Evolutionary conservation across 305 asterid genomes (phyloP).

Genomic region (Rubia tinctorum): DNA sequence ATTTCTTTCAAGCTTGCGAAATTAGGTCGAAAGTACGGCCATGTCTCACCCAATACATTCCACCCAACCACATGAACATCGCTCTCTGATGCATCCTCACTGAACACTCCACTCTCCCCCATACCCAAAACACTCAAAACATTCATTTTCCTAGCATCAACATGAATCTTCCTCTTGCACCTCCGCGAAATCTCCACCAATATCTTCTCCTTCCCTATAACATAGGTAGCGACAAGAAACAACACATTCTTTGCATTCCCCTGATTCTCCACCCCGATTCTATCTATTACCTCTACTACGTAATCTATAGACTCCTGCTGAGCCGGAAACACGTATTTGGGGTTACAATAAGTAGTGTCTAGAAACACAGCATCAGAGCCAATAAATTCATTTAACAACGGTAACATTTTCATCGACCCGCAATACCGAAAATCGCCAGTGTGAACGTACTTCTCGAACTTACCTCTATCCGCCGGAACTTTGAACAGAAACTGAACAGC

Average conservation of each 20-base stretch:
- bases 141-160: constrained; percentile 56
- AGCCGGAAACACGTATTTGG: constrained; percentile 74
- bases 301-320: constrained; percentile 88
- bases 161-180: constrained; percentile 72
- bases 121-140: constrained; percentile 57
- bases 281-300: constrained; percentile 59
- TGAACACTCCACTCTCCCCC: constrained; percentile 64
- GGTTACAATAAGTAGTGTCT: constrained; percentile 89
- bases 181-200: constrained; percentile 72
- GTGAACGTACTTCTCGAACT: constrained; percentile 71
- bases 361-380: constrained; percentile 82
- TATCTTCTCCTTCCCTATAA: constrained; percentile 85
- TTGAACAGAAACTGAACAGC: constrained; percentile 85
- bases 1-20: constrained; percentile 66
- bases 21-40: constrained; percentile 90
- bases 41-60: constrained; percentile 91
- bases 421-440: constrained; percentile 88
- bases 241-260: constrained; percentile 45
- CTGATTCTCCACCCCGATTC: constrained; percentile 40
- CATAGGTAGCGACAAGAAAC: constrained; percentile 89
- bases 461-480: constrained; percentile 39
- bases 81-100: constrained; percentile 56
- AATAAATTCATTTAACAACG: constrained; percentile 41
- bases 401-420: constrained; percentile 52
- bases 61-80: constrained; percentile 88